Percentiles rank a stretch among this genome's conserved stretches.
Evolutionary conservation across 1,284 basidiomycete species (phyloP).

Genomic region (Apiotrichum sp.): DNA sequence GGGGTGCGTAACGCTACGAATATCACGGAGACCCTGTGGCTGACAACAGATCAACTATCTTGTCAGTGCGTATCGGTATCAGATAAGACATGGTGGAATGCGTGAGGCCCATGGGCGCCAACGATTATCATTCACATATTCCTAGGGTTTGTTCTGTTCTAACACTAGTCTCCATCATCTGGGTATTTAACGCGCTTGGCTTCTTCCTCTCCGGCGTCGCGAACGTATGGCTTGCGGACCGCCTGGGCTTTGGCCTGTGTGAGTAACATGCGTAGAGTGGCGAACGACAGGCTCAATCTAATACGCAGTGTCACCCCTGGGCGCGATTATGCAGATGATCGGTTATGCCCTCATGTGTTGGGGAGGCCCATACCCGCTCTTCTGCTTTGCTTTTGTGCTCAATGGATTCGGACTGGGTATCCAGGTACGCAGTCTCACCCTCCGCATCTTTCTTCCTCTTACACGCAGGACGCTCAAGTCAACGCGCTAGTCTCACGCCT

Average conservation of each 20-base stretch:
- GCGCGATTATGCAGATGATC: conserved; percentile 41
- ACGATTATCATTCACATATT: too few species aligned
- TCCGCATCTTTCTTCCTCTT: not conserved
- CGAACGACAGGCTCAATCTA: not conserved
- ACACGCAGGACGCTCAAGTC: conserved; percentile 33
- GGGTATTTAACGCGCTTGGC: conserved; percentile 55
- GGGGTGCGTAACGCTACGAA: conserved; percentile 17
- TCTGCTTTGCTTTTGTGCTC: conserved; percentile 57
- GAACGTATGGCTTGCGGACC: conserved; percentile 54
- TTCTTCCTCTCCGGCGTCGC: conserved; percentile 51
- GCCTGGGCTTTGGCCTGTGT: conserved; percentile 57
- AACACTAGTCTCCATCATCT: conserved; percentile 55
- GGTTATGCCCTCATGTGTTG: conserved; percentile 56
- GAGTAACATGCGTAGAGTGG: conserved; percentile 6
- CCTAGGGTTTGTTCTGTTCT: conserved; percentile 5
- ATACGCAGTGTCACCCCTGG: conserved; percentile 27
- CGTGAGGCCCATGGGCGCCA: too few species aligned
- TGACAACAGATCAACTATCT: conserved; percentile 32
- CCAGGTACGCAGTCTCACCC: conserved; percentile 28
- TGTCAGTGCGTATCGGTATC: conserved; percentile 22
- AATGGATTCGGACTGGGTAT: conserved; percentile 59
- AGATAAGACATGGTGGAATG: too few species aligned
- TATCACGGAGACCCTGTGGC: not conserved
- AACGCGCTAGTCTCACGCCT: conserved; percentile 36
- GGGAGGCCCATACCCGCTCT: conserved; percentile 61